Evolutionary conservation across 345 rosid species (phyloP).

Genomic region (Syzygium oleosum): DNA sequence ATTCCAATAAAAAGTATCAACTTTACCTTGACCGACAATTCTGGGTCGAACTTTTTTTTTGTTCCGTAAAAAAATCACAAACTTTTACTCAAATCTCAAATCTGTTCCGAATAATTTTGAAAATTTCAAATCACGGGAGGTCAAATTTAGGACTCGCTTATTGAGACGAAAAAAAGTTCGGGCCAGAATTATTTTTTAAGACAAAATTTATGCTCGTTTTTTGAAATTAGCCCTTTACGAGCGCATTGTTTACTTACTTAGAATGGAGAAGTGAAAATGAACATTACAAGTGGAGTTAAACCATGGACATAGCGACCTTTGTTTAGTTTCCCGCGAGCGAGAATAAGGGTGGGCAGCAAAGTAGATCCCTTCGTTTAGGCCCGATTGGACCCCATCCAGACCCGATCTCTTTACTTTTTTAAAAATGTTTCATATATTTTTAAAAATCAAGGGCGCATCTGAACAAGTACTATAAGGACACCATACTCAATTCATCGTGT

Average conservation of each 20-base stretch:
- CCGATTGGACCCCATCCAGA: not conserved
- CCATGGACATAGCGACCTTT: not conserved
- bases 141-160: too few species aligned
- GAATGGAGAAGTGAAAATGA: not conserved
- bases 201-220: too few species aligned
- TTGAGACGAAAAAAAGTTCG: too few species aligned
- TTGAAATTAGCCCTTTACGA: too few species aligned
- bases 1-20: too few species aligned
- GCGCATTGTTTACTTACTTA: not conserved
- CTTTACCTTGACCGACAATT: too few species aligned
- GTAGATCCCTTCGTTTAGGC: not conserved
- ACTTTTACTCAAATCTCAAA: too few species aligned
- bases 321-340: not conserved
- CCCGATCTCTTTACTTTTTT: not conserved
- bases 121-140: too few species aligned
- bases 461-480: not conserved
- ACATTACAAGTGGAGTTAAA: not conserved
- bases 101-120: too few species aligned
- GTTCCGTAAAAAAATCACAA: too few species aligned
- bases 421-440: not conserved
- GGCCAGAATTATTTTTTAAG: too few species aligned
- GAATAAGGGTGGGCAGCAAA: rapidly evolving
- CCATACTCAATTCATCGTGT: not conserved
- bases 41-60: too few species aligned
- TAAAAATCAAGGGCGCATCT: rapidly evolving